Evolutionary conservation across 495 filamentous ascomycete genomes (phyloP), one percentile per base, ranked within the genome.

Genomic region (Tetracladium setigerum): DNA sequence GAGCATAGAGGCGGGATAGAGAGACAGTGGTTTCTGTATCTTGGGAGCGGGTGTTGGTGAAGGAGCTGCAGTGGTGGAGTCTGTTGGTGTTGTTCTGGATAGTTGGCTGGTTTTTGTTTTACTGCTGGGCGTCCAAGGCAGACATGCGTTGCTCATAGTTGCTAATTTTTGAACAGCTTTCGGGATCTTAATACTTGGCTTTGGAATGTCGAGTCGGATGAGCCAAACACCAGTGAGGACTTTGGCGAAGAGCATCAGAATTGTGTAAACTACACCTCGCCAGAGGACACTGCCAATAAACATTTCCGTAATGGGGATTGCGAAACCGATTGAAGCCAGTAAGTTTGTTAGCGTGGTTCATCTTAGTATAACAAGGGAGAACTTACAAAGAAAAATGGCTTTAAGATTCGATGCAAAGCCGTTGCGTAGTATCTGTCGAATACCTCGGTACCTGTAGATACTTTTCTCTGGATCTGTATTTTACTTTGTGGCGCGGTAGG

Each of bases 311-410:
- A 91, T 82, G 0, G 87, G 85, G 15, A 94, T 83, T 0, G 84
- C 79, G 54, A 91, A 89, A 1, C 87, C 85, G 33, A 90, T 84
- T 0, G 82, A 87, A 15, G 84, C 80, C 74, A 77, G 30, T 2
- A 6, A 24, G 10, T 8, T 10, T 4, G 5, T 33, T 32, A 22
- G 22, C 36, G 43, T 30, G n/a, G 31, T 43, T 35, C 40, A 36
- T 6, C 10, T 33, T 35, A 37, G 40, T 31, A 2, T 10, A 22
- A 38, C 6, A 14, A 39, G 10, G 47, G 47, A 22, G 24, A 3
- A 61, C 72, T 63, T 56, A 78, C 81, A 53, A 92, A 94, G 66
- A 92, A 91, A 40, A 88, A 73, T 0, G 87, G 84, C 18, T 77
- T 76, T 0, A 92, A 64, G 2, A 89, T 69, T 18, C 67, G 68